These are phyloP conservation scores for Pholiota microspora DNA, from an alignment of 768 basidiomycete genomes.

Conservation along the genomic window DNA sequence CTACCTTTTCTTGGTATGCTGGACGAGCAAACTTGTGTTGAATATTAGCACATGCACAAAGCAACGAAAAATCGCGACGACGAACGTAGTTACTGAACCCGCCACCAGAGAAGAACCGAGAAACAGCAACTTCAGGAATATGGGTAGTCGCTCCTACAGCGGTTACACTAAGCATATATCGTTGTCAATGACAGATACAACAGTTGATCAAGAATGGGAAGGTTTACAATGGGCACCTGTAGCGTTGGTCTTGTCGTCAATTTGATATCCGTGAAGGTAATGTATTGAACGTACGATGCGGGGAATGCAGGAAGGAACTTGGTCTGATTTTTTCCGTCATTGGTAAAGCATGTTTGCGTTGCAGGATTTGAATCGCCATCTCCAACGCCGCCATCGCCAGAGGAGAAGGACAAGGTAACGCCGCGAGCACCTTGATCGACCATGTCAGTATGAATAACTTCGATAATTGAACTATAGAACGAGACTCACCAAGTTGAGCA, in stretches of 20 bases:
- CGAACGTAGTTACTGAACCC: constrained; percentile 70
- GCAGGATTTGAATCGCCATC: constrained; percentile 53
- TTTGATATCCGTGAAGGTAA: too few species aligned
- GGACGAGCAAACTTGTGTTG: constrained; percentile 49
- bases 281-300: constrained; percentile 41
- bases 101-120: constrained; percentile 61
- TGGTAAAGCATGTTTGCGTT: constrained; percentile 53
- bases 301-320: constrained; percentile 62
- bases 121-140: constrained; percentile 52
- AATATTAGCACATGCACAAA: background rate
- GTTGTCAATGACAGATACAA: background rate
- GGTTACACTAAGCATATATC: constrained; percentile 48
- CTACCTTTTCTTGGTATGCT: constrained; percentile 46
- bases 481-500: constrained; percentile 50
- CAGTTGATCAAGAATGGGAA: background rate
- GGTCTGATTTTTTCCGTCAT: constrained; percentile 53
- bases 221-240: constrained; percentile 49
- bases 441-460: background rate
- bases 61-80: background rate
- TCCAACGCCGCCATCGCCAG: constrained; percentile 71
- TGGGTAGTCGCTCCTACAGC: constrained; percentile 60
- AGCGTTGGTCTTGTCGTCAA: too few species aligned
- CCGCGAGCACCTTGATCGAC: constrained; percentile 56
- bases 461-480: background rate
- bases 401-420: constrained; percentile 60